Percentiles rank a stretch among this genome's conserved stretches.
phyloP scores from a whole-genome alignment of 2,329 filamentous ascomycete species.

The Huntiella moniliformis region DNA sequence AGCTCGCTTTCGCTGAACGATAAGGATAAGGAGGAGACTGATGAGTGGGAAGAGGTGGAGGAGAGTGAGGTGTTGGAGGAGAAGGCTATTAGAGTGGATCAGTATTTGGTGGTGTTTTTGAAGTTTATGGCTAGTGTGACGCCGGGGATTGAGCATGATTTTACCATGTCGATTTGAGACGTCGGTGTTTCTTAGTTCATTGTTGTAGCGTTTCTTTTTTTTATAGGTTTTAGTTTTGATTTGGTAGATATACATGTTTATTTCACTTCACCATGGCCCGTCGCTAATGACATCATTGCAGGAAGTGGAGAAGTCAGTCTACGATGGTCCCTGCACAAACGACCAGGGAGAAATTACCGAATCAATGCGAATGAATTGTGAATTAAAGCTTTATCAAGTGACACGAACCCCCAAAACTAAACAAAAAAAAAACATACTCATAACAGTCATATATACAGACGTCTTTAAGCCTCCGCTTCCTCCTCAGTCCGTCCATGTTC shows the following conservation, averaged over 20 bases:
- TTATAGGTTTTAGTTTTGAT: neutral
- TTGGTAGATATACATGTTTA: neutral
- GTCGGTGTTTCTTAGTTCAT: neutral
- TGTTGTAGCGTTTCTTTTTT: constrained; percentile 1
- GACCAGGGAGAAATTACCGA: neutral
- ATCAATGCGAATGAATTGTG: neutral
- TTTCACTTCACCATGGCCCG: neutral
- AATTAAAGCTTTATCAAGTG: neutral
- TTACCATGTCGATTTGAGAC: constrained; percentile 79
- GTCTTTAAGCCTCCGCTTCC: constrained; percentile 1
- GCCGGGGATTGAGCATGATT: constrained; percentile 92
- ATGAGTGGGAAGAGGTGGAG: constrained; percentile 34
- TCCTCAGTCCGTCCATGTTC: constrained; percentile 2
- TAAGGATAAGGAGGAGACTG: constrained; percentile 23
- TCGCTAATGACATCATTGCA: too few species aligned
- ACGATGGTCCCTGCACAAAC: neutral
- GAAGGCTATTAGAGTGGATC: constrained; percentile 69
- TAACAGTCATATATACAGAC: constrained; percentile 1
- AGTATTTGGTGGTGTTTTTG: constrained; percentile 72
- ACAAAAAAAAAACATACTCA: constrained; percentile 2
- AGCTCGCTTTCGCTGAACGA: constrained; percentile 40
- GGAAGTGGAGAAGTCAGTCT: neutral
- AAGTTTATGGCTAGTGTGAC: constrained; percentile 86
- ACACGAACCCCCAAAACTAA: neutral
- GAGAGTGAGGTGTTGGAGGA: constrained; percentile 49